phyloP scores from a whole-genome alignment of 148 eudicot genomes.

The Spergularia marina region DNA sequence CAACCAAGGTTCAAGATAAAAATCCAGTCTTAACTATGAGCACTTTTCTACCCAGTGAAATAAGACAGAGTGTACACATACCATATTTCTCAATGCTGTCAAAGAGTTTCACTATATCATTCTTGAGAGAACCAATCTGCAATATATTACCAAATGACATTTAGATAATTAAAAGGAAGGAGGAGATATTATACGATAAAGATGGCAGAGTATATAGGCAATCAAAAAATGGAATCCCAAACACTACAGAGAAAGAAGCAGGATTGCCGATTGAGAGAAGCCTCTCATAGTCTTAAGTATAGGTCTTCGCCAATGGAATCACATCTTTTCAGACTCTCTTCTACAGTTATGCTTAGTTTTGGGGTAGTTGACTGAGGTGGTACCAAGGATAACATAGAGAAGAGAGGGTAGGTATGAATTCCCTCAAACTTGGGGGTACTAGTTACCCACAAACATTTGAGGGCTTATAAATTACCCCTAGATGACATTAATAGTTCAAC shows the following conservation, averaged over 20 bases:
- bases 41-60: background rate
- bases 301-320: too few relatives aligned
- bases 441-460: background rate
- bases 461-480: background rate
- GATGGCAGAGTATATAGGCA: background rate
- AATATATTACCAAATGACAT: constrained; percentile 10
- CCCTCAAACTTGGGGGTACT: background rate
- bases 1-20: background rate
- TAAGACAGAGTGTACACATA: constrained; percentile 30
- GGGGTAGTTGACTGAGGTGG: too few relatives aligned
- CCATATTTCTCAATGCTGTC: constrained; percentile 87
- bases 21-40: background rate
- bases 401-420: background rate
- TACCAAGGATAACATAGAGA: background rate
- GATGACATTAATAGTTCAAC: background rate
- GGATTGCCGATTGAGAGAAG: too few relatives aligned
- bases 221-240: background rate
- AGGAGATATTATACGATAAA: background rate
- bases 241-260: background rate
- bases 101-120: constrained; percentile 76
- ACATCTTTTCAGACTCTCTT: too few relatives aligned
- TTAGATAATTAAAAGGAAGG: constrained; percentile 6
- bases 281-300: too few relatives aligned
- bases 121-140: constrained; percentile 74
- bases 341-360: too few relatives aligned